Percentiles rank a stretch among this genome's conserved stretches.
Evolutionary conservation across 371 early-diverging fungal species (phyloP).

Genomic region (Mortierella sp.): DNA sequence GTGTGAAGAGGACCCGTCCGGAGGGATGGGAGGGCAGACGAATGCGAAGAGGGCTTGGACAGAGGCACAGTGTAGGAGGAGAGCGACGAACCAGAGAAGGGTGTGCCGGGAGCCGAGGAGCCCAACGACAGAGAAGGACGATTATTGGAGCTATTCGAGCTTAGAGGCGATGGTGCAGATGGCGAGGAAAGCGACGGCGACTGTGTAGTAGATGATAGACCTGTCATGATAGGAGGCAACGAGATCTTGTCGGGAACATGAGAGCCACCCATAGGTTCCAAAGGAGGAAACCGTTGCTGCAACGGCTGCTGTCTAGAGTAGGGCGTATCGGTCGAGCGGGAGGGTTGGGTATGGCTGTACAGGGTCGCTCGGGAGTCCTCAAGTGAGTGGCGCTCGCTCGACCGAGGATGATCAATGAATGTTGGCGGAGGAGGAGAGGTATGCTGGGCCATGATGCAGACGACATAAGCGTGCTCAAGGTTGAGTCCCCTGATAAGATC

Average conservation of each 20-base stretch:
- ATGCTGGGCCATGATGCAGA: conserved; percentile 50
- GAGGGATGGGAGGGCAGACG: conserved; percentile 37
- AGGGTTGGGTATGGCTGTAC: conserved; percentile 20
- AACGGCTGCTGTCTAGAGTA: conserved; percentile 19
- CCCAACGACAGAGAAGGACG: conserved; percentile 15
- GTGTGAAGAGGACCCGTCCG: conserved; percentile 50
- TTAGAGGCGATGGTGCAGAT: conserved; percentile 29
- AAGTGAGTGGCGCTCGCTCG: conserved; percentile 25
- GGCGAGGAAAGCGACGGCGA: conserved; percentile 35
- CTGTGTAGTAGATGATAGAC: not conserved
- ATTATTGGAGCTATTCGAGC: conserved; percentile 25
- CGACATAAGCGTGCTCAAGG: conserved; percentile 50
- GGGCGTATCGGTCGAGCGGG: conserved; percentile 4
- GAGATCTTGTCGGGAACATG: conserved; percentile 33
- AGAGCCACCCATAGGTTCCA: not conserved
- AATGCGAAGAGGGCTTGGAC: conserved; percentile 27
- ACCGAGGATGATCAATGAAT: conserved; percentile 23
- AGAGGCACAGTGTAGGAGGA: conserved; percentile 36
- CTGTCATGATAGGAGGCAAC: conserved; percentile 41
- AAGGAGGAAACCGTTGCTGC: conserved; percentile 14
- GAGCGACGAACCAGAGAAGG: conserved; percentile 16
- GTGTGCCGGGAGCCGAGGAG: conserved; percentile 5
- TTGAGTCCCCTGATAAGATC: conserved; percentile 58
- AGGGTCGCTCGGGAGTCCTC: conserved; percentile 19
- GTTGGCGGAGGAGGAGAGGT: conserved; percentile 3